phyloP scores from a whole-genome alignment of 441 rosid genomes.

The Theobroma grandiflorum region DNA sequence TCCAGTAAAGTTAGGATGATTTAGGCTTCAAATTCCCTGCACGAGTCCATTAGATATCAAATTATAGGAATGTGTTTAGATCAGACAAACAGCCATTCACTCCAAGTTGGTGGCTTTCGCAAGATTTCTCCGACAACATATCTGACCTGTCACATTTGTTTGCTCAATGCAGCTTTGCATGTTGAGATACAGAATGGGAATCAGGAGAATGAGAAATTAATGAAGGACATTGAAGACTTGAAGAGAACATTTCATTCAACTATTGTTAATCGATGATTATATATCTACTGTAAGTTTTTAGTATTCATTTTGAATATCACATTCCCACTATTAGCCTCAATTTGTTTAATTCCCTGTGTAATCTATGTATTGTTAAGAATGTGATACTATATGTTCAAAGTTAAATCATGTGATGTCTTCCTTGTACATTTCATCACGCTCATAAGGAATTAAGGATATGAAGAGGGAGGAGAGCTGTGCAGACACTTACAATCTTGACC shows the following conservation, averaged over 20 bases:
- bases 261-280: background rate
- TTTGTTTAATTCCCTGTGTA: background rate
- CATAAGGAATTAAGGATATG: background rate
- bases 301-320: background rate
- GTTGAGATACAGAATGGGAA: constrained; percentile 46
- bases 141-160: constrained; percentile 17
- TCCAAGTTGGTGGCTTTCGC: background rate
- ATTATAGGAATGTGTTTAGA: background rate
- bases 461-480: background rate
- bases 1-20: background rate
- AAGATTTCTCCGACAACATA: constrained; percentile 8
- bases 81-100: background rate
- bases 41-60: background rate
- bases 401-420: background rate
- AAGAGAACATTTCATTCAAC: constrained; percentile 38
- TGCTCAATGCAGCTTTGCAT: constrained; percentile 47
- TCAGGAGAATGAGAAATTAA: constrained; percentile 52
- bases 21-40: background rate
- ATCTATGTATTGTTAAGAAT: background rate
- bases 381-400: background rate
- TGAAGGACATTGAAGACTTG: constrained; percentile 51
- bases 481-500: background rate
- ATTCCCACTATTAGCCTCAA: background rate
- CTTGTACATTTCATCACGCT: background rate
- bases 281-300: background rate